Evolutionary conservation across 352 stramenopile genomes (phyloP), one percentile per base, ranked within the genome.

Genomic region (Pythium volutum): DNA sequence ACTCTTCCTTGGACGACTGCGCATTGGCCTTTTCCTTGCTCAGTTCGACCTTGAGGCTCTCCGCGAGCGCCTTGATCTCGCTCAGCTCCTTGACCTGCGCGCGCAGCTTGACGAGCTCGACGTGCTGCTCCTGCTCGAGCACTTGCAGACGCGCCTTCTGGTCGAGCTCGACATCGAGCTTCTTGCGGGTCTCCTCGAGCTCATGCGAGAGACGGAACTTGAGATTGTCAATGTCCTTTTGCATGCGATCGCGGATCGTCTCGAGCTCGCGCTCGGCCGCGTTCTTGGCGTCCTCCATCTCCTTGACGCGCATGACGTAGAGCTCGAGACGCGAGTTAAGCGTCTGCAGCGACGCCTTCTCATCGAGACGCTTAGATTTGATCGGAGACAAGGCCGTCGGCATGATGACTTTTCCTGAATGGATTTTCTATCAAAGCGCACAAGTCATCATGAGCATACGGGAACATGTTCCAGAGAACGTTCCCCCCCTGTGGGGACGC

Each of bases 281-380:
- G 45, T 81, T 73, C 64, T 91, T 91, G 33, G 84, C 79, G 29
- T 87, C 80, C 55, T 91, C 75, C 58, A 92, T 84, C 69, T 92
- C 84, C 50, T 91, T 94, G 42, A 92, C 82, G 67, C 81, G 82
- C 39, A 91, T 64, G 45, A 94, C 81, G 62, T 94, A 94, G 62
- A 87, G 77, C 72, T 92, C 84, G 27, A 94, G 77, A 23, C 84
- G 82, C 29, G 76, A 84, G 57, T 94, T 94, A 5, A 94, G 67
- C 73, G 83, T 63, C 83, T 93, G 84, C 26, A 93, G 79, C 59
- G 84, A 86, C 38, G 75, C 71, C 64, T 93, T 93, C 63, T 93
- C 84, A 70, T 93, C 84, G 60, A 93, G 72, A 14, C 84, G 78
- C 78, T 90, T 91, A 27, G 81, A 89, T 68, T 93, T 93, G 61